Evolutionary conservation across 345 rosid genomes (phyloP).

Genomic region (Corymbia maculata): DNA sequence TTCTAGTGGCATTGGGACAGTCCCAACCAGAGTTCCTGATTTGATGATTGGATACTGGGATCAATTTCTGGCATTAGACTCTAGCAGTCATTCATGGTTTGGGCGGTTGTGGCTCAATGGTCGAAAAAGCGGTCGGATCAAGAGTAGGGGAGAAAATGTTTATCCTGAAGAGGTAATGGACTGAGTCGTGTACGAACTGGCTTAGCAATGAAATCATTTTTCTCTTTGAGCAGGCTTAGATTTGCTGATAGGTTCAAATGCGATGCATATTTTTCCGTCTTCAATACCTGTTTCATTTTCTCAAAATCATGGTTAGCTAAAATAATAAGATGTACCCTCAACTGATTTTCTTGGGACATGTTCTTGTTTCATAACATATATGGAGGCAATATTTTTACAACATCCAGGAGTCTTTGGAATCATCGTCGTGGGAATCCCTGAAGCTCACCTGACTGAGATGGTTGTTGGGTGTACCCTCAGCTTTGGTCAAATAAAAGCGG

Average conservation of each 20-base stretch:
- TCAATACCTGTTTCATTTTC: not conserved
- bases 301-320: not conserved
- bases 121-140: constrained; percentile 54
- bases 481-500: constrained; percentile 37
- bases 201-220: not conserved
- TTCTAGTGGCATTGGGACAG: constrained; percentile 39
- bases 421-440: constrained; percentile 54
- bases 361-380: constrained; percentile 16
- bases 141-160: constrained; percentile 78
- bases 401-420: constrained; percentile 52
- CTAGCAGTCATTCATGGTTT: constrained; percentile 37
- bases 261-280: not conserved
- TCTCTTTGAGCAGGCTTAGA: not conserved
- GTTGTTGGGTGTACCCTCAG: constrained; percentile 72
- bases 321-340: not conserved
- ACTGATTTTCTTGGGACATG: not conserved
- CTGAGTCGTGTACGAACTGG: not conserved
- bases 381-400: constrained; percentile 39
- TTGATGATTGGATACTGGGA: constrained; percentile 68
- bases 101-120: constrained; percentile 71
- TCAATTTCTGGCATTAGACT: constrained; percentile 12
- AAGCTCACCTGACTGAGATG: constrained; percentile 56
- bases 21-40: constrained; percentile 69
- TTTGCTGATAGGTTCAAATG: not conserved
- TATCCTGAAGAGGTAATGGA: constrained; percentile 71